These are phyloP conservation scores for Arachis stenosperma DNA, from an alignment of 306 rosid species.

Conservation along the genomic window DNA sequence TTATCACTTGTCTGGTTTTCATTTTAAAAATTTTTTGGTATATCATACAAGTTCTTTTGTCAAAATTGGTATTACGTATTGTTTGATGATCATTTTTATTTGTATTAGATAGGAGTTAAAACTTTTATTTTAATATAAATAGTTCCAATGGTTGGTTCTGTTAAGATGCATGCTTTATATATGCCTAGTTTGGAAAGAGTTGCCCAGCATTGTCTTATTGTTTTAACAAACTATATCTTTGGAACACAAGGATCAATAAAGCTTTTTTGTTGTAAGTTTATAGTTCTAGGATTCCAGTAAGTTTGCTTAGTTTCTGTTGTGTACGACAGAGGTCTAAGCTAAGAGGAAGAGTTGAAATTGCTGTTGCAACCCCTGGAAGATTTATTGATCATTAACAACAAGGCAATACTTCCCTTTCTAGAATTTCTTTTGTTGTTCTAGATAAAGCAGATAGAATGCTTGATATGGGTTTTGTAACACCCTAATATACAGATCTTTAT, in stretches of 20 bases:
- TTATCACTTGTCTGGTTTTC: conserved; percentile 8
- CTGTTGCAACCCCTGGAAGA: conserved; percentile 81
- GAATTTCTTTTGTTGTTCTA: conserved; percentile 81
- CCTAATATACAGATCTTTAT: too few species aligned
- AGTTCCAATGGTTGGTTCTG: conserved; percentile 2
- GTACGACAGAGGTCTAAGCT: too few species aligned
- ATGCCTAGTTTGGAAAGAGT: conserved; percentile 7
- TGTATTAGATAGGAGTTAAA: conserved; percentile 22
- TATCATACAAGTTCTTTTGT: background rate
- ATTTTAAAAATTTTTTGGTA: conserved; percentile 11
- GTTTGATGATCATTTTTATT: background rate
- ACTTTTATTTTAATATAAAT: background rate
- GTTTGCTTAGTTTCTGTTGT: too few species aligned
- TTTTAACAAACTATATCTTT: too few species aligned
- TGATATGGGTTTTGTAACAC: conserved; percentile 82
- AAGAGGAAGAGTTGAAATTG: too few species aligned
- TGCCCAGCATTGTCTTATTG: conserved; percentile 32
- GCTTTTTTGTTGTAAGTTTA: too few species aligned
- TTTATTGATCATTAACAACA: conserved; percentile 88
- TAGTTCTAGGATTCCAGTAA: too few species aligned
- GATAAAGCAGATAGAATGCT: conserved; percentile 96
- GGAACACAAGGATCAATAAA: too few species aligned
- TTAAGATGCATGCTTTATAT: conserved; percentile 2
- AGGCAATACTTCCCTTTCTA: conserved; percentile 77
- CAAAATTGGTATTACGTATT: conserved; percentile 9